Percentiles rank a stretch among this genome's conserved stretches.
Evolutionary conservation across 164 flowering plant genomes (phyloP).

Genomic region (Euptelea pleiosperma): DNA sequence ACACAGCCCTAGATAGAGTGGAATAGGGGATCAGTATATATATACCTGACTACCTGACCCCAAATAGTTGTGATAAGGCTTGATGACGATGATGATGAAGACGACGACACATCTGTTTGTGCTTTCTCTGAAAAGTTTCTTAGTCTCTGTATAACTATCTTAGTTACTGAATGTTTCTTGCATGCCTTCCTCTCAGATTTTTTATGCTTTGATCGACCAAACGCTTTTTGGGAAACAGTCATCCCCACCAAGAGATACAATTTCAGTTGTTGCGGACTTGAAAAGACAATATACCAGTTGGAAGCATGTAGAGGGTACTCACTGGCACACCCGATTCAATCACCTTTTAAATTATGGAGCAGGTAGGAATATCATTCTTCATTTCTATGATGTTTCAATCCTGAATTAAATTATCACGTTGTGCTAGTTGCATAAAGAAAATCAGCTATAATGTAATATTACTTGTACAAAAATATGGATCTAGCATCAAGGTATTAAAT

Average conservation of each 20-base stretch:
- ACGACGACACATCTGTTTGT: not conserved
- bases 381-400: not conserved
- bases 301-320: conserved; percentile 89
- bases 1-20: too few relatives aligned
- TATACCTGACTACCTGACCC: too few relatives aligned
- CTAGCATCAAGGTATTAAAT: too few relatives aligned
- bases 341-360: conserved; percentile 92
- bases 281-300: conserved; percentile 65
- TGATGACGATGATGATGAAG: too few relatives aligned
- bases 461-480: too few relatives aligned
- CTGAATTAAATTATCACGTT: not conserved
- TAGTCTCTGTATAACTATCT: not conserved
- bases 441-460: too few relatives aligned
- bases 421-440: too few relatives aligned
- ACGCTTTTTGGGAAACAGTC: conserved; percentile 63
- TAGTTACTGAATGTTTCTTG: conserved; percentile 3
- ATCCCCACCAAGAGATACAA: conserved; percentile 41
- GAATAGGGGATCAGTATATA: too few relatives aligned
- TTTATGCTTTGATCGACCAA: conserved; percentile 82
- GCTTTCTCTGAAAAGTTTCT: not conserved
- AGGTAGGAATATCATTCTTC: conserved; percentile 34
- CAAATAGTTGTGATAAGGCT: too few relatives aligned
- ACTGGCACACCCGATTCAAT: conserved; percentile 88
- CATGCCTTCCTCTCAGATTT: conserved; percentile 43
- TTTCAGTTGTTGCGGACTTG: conserved; percentile 65